Evolutionary conservation across 1,284 basidiomycete species (phyloP).

Genomic region (Puccinia triticina): DNA sequence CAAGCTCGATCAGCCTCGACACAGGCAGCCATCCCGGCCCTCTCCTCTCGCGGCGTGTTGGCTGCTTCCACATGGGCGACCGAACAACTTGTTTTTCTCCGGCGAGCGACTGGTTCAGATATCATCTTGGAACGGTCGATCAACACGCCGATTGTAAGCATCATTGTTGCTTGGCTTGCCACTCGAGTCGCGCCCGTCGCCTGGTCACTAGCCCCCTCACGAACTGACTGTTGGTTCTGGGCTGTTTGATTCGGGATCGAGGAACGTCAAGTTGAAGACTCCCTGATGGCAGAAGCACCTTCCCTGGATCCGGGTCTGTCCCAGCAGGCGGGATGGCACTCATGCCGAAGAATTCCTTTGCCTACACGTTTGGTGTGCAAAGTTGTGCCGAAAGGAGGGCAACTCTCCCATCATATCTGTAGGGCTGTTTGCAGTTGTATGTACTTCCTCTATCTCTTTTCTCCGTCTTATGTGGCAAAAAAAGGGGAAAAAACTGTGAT

Average conservation of each 20-base stretch:
- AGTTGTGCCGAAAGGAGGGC: not conserved
- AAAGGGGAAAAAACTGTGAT: not conserved
- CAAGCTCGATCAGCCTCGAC: conserved; percentile 32
- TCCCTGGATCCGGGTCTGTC: conserved; percentile 14
- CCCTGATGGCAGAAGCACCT: not conserved
- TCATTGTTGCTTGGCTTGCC: not conserved
- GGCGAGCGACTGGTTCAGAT: conserved; percentile 16
- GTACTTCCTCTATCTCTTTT: too few species aligned
- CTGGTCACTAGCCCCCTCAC: not conserved
- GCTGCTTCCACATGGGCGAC: conserved; percentile 54
- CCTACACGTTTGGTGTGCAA: not conserved
- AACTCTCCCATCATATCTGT: too few species aligned
- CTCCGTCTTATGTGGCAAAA: not conserved
- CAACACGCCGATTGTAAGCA: conserved; percentile 17
- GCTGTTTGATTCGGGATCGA: conserved; percentile 14
- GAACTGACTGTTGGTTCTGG: not conserved
- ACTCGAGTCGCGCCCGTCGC: too few species aligned
- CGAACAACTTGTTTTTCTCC: conserved; percentile 52
- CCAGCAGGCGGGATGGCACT: not conserved
- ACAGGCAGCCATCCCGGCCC: conserved; percentile 28
- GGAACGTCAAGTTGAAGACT: conserved; percentile 32
- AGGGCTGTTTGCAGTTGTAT: not conserved
- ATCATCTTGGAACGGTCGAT: conserved; percentile 2
- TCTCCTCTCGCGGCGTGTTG: conserved; percentile 51
- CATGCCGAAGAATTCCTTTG: not conserved